phyloP scores from a whole-genome alignment of 345 rosid genomes.

The Physaria fendleri region DNA sequence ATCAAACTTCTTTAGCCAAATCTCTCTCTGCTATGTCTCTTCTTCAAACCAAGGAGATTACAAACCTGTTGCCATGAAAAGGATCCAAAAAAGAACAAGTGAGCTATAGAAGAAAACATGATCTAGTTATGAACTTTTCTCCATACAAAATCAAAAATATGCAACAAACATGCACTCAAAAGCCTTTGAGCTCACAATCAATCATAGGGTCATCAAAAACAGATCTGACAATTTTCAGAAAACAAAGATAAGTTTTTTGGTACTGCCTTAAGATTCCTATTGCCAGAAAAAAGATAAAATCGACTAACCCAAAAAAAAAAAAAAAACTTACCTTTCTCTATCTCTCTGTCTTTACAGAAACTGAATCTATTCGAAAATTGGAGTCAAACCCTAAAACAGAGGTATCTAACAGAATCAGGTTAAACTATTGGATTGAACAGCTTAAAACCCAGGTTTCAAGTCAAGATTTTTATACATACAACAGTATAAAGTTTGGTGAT shows the following conservation, averaged over 20 bases:
- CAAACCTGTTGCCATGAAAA: slow-evolving; percentile 12
- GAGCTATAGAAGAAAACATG: neutral
- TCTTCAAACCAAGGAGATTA: neutral
- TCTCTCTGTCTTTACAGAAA: neutral
- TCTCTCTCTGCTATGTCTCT: neutral
- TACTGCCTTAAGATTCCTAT: neutral
- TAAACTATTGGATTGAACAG: neutral
- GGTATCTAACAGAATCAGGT: neutral
- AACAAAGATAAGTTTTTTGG: neutral
- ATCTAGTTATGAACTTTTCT: neutral
- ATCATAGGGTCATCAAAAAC: slow-evolving; percentile 14
- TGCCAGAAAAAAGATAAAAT: neutral
- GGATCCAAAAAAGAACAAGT: neutral
- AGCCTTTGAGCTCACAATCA: neutral
- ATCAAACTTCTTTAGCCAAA: neutral
- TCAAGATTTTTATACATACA: neutral
- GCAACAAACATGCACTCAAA: neutral
- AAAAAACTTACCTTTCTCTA: neutral
- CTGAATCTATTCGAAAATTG: neutral
- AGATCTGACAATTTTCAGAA: slow-evolving; percentile 15
- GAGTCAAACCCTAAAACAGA: slow-evolving; percentile 8
- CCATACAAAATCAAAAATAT: neutral
- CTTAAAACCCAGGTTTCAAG: neutral
- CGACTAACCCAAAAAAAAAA: neutral
- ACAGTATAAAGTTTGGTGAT: neutral